Evolutionary conservation across 1,139 yeast genomes (phyloP).

Genomic region (Scheffersomyces stambukii): DNA sequence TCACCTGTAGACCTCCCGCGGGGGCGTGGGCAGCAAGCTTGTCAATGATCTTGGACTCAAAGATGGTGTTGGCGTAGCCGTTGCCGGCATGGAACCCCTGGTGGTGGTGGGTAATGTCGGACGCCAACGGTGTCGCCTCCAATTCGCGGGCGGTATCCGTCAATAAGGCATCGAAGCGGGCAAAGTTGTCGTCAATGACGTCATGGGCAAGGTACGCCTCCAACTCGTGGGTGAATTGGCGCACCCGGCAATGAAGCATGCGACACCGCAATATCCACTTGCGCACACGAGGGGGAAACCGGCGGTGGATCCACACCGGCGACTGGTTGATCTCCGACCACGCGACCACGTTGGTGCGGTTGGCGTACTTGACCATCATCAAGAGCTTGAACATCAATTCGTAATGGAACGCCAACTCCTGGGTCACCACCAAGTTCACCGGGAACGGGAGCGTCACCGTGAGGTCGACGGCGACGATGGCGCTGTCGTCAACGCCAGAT

Average conservation of each 20-base stretch:
- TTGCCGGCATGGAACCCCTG: slow-evolving; percentile 5
- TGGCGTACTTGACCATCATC: slow-evolving; percentile 58
- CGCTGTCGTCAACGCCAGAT: background rate
- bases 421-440: slow-evolving; percentile 65
- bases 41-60: slow-evolving; percentile 30
- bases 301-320: slow-evolving; percentile 58
- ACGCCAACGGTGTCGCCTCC: slow-evolving; percentile 4
- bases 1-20: slow-evolving; percentile 13
- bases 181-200: slow-evolving; percentile 58
- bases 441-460: slow-evolving; percentile 83
- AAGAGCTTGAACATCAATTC: slow-evolving; percentile 77
- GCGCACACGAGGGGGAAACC: slow-evolving; percentile 36
- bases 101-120: slow-evolving; percentile 4
- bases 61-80: slow-evolving; percentile 22
- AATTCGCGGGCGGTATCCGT: slow-evolving; percentile 14
- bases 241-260: slow-evolving; percentile 58
- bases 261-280: slow-evolving; percentile 60
- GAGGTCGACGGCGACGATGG: slow-evolving; percentile 47
- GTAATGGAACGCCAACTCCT: slow-evolving; percentile 70
- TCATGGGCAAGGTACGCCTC: slow-evolving; percentile 55
- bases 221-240: slow-evolving; percentile 53
- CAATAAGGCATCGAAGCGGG: slow-evolving; percentile 28
- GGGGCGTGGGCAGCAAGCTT: no score
- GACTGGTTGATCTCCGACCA: slow-evolving; percentile 75
- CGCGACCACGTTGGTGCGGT: slow-evolving; percentile 54